These are phyloP conservation scores for Dothistroma pini DNA, from an alignment of 2,329 filamentous ascomycete species.

Conservation along the genomic window DNA sequence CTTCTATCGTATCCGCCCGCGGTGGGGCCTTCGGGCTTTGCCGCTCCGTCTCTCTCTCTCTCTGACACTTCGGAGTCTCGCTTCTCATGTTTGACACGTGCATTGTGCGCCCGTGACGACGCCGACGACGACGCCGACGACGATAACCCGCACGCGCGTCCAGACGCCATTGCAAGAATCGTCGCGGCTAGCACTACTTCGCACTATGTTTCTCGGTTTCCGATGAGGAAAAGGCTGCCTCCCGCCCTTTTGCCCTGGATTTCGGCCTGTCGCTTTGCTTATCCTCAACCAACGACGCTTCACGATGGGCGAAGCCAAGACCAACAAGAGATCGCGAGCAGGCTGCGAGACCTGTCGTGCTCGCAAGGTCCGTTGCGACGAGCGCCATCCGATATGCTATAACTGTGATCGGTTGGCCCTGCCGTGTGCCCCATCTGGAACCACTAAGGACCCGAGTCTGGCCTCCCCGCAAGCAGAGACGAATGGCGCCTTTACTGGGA, in stretches of 20 bases:
- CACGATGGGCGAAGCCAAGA: slow-evolving; percentile 9
- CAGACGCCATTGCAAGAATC: neutral
- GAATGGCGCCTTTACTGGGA: slow-evolving; percentile 4
- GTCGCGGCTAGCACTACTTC: neutral
- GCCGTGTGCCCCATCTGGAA: slow-evolving; percentile 18
- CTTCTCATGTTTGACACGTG: too few relatives aligned
- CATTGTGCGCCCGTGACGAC: too few relatives aligned
- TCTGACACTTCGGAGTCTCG: too few relatives aligned
- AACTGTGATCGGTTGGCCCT: slow-evolving; percentile 25
- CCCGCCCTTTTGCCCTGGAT: neutral
- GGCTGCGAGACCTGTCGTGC: slow-evolving; percentile 26
- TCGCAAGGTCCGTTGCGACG: slow-evolving; percentile 22
- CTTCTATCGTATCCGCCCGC: too few relatives aligned
- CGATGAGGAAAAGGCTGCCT: neutral
- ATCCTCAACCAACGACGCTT: neutral
- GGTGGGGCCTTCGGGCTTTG: too few relatives aligned
- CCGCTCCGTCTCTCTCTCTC: too few relatives aligned
- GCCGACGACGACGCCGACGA: too few relatives aligned
- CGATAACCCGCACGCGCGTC: neutral
- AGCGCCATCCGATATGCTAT: slow-evolving; percentile 12
- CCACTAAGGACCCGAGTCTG: neutral
- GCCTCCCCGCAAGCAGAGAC: slow-evolving; percentile 3
- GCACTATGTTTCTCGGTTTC: neutral
- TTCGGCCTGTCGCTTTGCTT: slow-evolving; percentile 4
- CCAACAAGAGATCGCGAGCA: slow-evolving; percentile 16